phyloP scores from a whole-genome alignment of 257 asterid genomes.

The Nicotiana benthamiana region DNA sequence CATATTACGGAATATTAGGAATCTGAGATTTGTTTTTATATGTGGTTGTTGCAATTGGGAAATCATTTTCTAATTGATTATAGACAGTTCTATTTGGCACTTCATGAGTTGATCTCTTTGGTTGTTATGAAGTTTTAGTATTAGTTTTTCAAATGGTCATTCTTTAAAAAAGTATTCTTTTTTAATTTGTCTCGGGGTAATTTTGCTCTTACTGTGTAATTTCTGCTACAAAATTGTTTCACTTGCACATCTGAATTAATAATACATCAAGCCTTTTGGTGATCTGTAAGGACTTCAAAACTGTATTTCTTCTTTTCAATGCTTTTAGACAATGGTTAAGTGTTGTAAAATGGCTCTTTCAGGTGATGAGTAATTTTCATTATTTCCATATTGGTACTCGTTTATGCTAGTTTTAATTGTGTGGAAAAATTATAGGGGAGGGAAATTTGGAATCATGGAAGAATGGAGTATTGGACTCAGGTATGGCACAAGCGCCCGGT shows the following conservation, averaged over 20 bases:
- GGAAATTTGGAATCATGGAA: slow-evolving; percentile 64
- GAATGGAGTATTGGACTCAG: slow-evolving; percentile 44
- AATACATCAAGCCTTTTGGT: background rate
- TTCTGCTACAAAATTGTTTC: background rate
- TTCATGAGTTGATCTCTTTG: background rate
- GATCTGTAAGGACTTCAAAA: background rate
- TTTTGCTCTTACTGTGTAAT: background rate
- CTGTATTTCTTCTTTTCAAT: background rate
- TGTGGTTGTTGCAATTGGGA: slow-evolving; percentile 10
- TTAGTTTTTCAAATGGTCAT: background rate
- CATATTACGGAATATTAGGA: background rate
- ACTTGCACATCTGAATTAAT: background rate
- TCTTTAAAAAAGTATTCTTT: background rate
- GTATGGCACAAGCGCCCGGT: slow-evolving; percentile 57
- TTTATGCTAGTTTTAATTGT: background rate
- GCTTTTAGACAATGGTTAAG: background rate
- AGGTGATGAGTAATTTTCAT: background rate
- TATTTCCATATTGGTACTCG: background rate
- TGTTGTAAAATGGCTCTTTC: background rate
- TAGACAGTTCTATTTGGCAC: slow-evolving; percentile 3
- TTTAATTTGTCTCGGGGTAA: background rate
- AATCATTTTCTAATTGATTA: background rate
- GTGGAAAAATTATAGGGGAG: slow-evolving; percentile 37
- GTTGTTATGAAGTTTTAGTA: background rate
- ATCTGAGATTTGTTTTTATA: background rate